Base-by-base conservation (phyloP, 1,284 basidiomycete genomes). In the Sporisorium scitamineum region DNA sequence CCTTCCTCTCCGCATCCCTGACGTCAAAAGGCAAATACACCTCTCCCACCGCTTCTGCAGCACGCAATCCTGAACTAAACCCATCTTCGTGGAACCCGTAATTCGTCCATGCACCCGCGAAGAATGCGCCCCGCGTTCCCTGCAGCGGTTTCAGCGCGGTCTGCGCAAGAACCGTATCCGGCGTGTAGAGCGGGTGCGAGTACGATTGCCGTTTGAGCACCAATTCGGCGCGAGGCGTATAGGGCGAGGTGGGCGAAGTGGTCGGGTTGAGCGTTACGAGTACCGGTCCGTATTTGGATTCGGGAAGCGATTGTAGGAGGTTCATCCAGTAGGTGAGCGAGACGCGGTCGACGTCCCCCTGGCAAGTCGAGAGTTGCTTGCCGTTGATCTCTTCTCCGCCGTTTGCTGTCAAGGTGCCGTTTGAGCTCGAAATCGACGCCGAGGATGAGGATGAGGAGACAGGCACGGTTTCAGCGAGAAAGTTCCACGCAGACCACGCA, bases 71-170 rank as follows among this genome's bases (percentile, higher is more conserved):
- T 0, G 84, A 90, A 0, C 91, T 89, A 85, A 93, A 93, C 4
- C 92, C 92, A 79, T 94, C 92, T 86, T 93, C 92, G 86, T 94
- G 92, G 87, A 92, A 84, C 8, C 86, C 92, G 78, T 93, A 93
- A 60, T 90, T 89, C 50, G 91, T 88, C 88, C 92, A 94, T 7
- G 92, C 93, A n/a, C 92, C 92, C 2, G 90, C 91, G 81, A 90
- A 94, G 18, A 90, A 89, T 62, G 93, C 89, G 1, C 89, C 89
- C 1, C 61, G 26, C 22, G 82, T 88, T 77, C 90, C 90, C 85
- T 94, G 92, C 54, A 93, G 92, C 24, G 79, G 80, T 29, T 78
- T 74, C 79, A 93, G 88, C 39, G 87, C 84, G 5, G 81, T 77
- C 78, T 92, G 92, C 0, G 90, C 89, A n/a, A 81, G 83, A 18